Conservation (phyloP, 345 rosid genomes). For the Stellera chamaejasme region DNA sequence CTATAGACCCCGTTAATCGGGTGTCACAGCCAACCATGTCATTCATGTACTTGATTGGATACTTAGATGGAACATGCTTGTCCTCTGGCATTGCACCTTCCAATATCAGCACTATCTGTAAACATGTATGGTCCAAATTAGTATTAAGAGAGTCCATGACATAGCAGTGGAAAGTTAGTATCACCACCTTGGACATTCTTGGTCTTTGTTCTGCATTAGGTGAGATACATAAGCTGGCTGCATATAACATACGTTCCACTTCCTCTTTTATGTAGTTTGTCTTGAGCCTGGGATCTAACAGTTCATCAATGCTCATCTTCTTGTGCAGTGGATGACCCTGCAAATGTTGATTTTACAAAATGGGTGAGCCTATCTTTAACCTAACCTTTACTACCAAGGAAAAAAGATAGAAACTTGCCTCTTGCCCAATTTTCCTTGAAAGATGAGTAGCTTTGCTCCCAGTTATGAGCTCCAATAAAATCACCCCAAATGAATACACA, state of each 20-base stretch:
- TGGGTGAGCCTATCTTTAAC: background rate
- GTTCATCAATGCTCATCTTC: slow-evolving; percentile 16
- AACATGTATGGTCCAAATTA: background rate
- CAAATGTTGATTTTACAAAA: background rate
- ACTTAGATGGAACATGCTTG: background rate
- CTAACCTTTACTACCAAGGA: background rate
- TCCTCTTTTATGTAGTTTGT: slow-evolving; percentile 18
- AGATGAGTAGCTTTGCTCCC: slow-evolving; percentile 29
- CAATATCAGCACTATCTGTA: slow-evolving; percentile 30
- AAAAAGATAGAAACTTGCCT: slow-evolving; percentile 16
- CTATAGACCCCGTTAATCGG: background rate
- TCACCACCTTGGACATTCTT: slow-evolving; percentile 30
- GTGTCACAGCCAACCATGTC: slow-evolving; percentile 4
- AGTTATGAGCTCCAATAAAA: slow-evolving; percentile 29
- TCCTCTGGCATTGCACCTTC: slow-evolving; percentile 22
- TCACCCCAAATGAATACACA: slow-evolving; percentile 35
- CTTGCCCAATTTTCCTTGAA: slow-evolving; percentile 26
- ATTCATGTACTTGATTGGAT: slow-evolving; percentile 10
- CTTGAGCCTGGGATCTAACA: slow-evolving; percentile 25
- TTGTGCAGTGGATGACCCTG: slow-evolving; percentile 28
- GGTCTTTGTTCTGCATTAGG: slow-evolving; percentile 28
- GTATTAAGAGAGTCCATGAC: background rate
- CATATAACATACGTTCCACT: slow-evolving; percentile 29
- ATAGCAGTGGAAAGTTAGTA: too few relatives aligned
- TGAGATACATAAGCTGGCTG: slow-evolving; percentile 29